Percentiles rank a stretch among this genome's conserved stretches.
These are phyloP conservation scores for Talaromyces sp. DNA, from an alignment of 2,329 filamentous ascomycete species.

Conservation along the genomic window DNA sequence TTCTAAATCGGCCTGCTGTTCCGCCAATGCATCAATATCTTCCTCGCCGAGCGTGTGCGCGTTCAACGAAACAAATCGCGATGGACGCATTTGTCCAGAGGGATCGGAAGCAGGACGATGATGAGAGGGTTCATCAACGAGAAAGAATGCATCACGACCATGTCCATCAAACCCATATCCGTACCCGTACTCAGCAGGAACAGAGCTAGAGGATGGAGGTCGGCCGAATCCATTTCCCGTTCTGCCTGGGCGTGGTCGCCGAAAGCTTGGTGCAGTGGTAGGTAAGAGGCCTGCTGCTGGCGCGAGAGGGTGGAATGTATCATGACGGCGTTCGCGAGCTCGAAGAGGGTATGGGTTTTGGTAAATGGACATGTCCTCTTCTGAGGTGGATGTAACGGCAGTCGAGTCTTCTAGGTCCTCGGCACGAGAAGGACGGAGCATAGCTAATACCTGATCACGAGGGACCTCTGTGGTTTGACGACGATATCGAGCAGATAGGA, in stretches of 20 bases:
- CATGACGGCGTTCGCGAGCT: background rate
- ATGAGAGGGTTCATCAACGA: background rate
- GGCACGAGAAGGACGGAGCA: background rate
- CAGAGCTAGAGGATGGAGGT: background rate
- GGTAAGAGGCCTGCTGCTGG: background rate
- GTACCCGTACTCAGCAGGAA: background rate
- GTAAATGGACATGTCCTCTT: background rate
- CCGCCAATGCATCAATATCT: background rate
- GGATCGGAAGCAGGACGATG: background rate
- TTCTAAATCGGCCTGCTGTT: background rate
- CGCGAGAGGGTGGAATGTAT: background rate
- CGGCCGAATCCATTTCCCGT: background rate
- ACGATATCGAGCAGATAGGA: background rate
- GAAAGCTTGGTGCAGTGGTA: background rate
- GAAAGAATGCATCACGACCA: background rate
- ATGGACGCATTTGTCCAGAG: background rate
- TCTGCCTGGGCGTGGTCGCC: background rate
- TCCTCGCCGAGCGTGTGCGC: background rate
- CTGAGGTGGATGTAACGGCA: background rate
- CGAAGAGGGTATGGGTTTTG: background rate
- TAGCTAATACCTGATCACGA: background rate
- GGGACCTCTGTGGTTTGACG: slow-evolving; percentile 3
- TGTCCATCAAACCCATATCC: slow-evolving; percentile 5
- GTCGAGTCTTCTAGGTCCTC: background rate
- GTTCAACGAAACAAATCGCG: background rate